Conservation (phyloP, 305 asterid species). For the Fraxinus albicans region DNA sequence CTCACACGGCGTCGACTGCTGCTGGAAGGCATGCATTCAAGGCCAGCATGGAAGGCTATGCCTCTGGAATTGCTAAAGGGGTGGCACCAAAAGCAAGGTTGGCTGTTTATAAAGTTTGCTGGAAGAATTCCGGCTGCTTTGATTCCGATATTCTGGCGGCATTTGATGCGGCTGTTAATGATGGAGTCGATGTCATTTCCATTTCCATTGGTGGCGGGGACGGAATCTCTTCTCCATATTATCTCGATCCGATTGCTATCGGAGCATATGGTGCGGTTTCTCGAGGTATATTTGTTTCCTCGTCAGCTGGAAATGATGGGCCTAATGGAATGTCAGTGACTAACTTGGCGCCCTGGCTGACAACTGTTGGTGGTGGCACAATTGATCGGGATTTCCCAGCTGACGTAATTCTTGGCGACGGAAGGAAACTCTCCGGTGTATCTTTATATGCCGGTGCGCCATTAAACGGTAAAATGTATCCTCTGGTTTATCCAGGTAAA, state of each 20-base stretch:
- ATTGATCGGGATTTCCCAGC: constrained; percentile 89
- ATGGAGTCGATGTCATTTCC: constrained; percentile 88
- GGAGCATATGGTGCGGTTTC: constrained; percentile 95
- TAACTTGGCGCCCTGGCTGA: constrained; percentile 89
- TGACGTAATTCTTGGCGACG: constrained; percentile 62
- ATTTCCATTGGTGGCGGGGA: constrained; percentile 92
- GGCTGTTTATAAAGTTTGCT: constrained; percentile 87
- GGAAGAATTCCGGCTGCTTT: constrained; percentile 81
- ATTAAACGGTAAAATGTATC: constrained; percentile 68
- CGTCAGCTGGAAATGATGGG: constrained; percentile 95
- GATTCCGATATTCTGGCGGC: constrained; percentile 97
- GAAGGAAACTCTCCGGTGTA: constrained; percentile 65
- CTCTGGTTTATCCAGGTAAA: constrained; percentile 73
- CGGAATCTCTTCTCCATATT: constrained; percentile 85
- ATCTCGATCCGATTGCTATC: constrained; percentile 92
- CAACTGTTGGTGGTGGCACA: constrained; percentile 93
- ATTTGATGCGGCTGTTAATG: constrained; percentile 81
- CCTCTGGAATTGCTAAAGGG: constrained; percentile 85
- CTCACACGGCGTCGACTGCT: constrained; percentile 94
- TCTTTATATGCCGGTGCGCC: constrained; percentile 78
- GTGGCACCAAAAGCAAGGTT: constrained; percentile 92
- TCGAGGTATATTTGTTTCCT: constrained; percentile 83
- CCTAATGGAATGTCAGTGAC: constrained; percentile 95
- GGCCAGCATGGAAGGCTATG: constrained; percentile 87
- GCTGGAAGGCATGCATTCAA: constrained; percentile 74